phyloP scores from a whole-genome alignment of 164 flowering plant genomes.

The Magnolia officinalis region DNA sequence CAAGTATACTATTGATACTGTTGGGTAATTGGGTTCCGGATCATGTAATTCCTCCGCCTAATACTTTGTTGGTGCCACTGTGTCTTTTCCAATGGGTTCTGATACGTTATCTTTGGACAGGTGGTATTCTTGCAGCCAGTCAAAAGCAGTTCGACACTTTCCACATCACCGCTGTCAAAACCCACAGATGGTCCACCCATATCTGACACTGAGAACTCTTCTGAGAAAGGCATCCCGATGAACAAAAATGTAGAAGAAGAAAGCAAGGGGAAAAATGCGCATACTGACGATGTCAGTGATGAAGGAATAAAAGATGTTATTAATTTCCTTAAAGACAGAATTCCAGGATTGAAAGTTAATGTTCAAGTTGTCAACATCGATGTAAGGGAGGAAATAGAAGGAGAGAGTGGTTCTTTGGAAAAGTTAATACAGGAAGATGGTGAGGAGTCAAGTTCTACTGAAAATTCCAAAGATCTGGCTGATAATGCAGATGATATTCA shows the following conservation, averaged over 20 bases:
- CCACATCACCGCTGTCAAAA: conserved; percentile 36
- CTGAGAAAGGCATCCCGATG: conserved; percentile 39
- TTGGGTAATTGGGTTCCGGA: neutral
- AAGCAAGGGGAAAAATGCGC: conserved; percentile 51
- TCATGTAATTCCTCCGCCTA: too few relatives aligned
- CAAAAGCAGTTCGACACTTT: conserved; percentile 39
- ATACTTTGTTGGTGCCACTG: neutral
- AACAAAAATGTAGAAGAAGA: conserved; percentile 42
- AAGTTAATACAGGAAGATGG: conserved; percentile 57
- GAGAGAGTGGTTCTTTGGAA: conserved; percentile 45
- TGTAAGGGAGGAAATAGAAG: conserved; percentile 47
- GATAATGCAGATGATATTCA: conserved; percentile 46
- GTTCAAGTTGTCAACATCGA: conserved; percentile 69
- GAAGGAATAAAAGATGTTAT: conserved; percentile 84
- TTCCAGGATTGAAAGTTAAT: conserved; percentile 83
- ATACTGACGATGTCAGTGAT: conserved; percentile 69
- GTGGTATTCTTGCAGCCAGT: conserved; percentile 70
- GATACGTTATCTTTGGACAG: conserved; percentile 37
- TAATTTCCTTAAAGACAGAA: conserved; percentile 75
- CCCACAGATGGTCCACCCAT: conserved; percentile 32
- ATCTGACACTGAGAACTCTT: conserved; percentile 35
- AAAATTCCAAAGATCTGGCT: conserved; percentile 45
- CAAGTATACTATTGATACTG: neutral
- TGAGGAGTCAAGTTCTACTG: conserved; percentile 35
- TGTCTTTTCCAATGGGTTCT: neutral